Evolutionary conservation across 495 filamentous ascomycete genomes (phyloP).

Genomic region (Aspergillus saccharolyticus): DNA sequence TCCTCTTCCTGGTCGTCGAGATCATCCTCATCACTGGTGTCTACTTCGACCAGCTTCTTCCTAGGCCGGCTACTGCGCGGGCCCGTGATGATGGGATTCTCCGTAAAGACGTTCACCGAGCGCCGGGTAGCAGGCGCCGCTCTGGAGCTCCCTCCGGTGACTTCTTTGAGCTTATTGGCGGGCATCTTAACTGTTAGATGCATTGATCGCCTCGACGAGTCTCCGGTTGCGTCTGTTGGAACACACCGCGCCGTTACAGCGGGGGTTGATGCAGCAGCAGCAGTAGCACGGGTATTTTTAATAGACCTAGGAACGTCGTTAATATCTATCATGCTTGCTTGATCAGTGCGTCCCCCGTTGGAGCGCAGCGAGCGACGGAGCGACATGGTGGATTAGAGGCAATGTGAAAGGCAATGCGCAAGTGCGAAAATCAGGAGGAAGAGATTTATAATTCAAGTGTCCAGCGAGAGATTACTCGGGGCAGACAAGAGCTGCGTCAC

Average conservation of each 20-base stretch:
- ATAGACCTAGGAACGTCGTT: slow-evolving; percentile 32
- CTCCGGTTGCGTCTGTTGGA: slow-evolving; percentile 49
- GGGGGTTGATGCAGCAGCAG: slow-evolving; percentile 22
- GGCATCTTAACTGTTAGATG: slow-evolving; percentile 81
- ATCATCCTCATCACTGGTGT: slow-evolving; percentile 54
- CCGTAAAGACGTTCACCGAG: slow-evolving; percentile 45
- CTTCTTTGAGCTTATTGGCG: slow-evolving; percentile 75
- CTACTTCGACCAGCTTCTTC: slow-evolving; percentile 64
- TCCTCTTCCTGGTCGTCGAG: slow-evolving; percentile 49
- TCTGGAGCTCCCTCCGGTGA: slow-evolving; percentile 44
- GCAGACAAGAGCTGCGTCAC: not conserved
- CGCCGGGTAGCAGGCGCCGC: slow-evolving; percentile 25
- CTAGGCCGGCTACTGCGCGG: slow-evolving; percentile 59
- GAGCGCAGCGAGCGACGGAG: slow-evolving; percentile 48
- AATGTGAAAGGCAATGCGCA: slow-evolving; percentile 41
- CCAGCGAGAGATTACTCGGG: not conserved
- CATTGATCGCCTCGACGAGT: slow-evolving; percentile 54
- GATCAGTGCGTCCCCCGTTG: slow-evolving; percentile 36
- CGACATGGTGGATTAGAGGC: slow-evolving; percentile 33
- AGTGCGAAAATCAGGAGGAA: slow-evolving; percentile 39
- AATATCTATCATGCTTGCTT: slow-evolving; percentile 33
- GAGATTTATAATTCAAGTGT: not conserved
- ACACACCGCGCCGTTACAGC: slow-evolving; percentile 52
- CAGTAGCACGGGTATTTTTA: slow-evolving; percentile 29
- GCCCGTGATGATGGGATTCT: slow-evolving; percentile 56